phyloP scores from a whole-genome alignment of 2,329 filamentous ascomycete species.

The Fusarium illudens region DNA sequence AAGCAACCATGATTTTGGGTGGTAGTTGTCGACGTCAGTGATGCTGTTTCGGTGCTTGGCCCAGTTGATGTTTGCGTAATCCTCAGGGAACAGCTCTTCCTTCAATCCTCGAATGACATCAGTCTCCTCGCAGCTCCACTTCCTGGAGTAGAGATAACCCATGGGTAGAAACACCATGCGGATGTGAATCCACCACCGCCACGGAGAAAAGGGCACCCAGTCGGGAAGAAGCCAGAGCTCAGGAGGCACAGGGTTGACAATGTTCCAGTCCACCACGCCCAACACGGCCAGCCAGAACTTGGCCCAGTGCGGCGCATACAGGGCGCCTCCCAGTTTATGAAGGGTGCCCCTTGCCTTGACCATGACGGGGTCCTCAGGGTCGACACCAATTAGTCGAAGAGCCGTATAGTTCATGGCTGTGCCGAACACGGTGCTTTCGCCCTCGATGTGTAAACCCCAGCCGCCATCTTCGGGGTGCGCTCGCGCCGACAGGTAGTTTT shows the following conservation, averaged over 20 bases:
- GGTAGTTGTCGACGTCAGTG: conserved; percentile 82
- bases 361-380: conserved; percentile 84
- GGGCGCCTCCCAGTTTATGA: conserved; percentile 85
- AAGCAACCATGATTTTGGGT: conserved; percentile 87
- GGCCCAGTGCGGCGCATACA: conserved; percentile 90
- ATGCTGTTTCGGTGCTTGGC: conserved; percentile 82
- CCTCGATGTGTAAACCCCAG: conserved; percentile 96
- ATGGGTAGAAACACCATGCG: conserved; percentile 96
- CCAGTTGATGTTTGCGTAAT: conserved; percentile 83
- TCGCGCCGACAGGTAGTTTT: conserved; percentile 87
- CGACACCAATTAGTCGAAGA: conserved; percentile 82
- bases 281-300: conserved; percentile 94
- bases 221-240: conserved; percentile 94
- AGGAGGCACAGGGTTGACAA: conserved; percentile 92
- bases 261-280: conserved; percentile 86
- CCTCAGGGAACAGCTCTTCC: conserved; percentile 82
- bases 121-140: conserved; percentile 79
- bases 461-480: conserved; percentile 90
- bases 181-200: conserved; percentile 98
- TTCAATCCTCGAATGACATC: conserved; percentile 76
- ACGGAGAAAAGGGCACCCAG: conserved; percentile 88
- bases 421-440: conserved; percentile 89
- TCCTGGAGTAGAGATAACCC: conserved; percentile 87
- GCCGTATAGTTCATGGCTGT: conserved; percentile 87
- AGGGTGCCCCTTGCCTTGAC: conserved; percentile 83